Conservation (phyloP, 2,329 filamentous ascomycete species). For the Mariannaea elegans region DNA sequence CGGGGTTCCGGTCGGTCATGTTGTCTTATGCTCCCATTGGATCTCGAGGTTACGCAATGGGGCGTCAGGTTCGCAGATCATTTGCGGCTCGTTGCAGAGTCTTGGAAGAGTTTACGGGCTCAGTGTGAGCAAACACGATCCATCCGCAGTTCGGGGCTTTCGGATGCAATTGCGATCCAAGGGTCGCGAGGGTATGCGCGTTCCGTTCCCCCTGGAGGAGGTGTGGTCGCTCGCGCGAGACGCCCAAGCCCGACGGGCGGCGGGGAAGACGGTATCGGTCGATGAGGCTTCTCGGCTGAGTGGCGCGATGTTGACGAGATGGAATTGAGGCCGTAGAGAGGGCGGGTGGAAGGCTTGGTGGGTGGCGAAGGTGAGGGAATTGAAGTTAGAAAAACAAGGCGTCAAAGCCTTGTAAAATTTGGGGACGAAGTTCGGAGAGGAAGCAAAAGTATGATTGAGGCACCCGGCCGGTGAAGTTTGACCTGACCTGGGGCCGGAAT, state of each 20-base stretch:
- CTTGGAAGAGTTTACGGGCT: constrained; percentile 33
- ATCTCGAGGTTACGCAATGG: constrained; percentile 45
- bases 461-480: constrained; percentile 41
- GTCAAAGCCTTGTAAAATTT: constrained; percentile 17
- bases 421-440: constrained; percentile 22
- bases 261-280: constrained; percentile 11
- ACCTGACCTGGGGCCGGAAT: constrained; percentile 39
- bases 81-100: constrained; percentile 44
- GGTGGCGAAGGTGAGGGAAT: constrained; percentile 12
- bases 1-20: constrained; percentile 47
- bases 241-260: constrained; percentile 12
- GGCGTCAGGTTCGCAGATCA: constrained; percentile 42
- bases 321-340: constrained; percentile 30
- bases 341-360: background rate
- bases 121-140: constrained; percentile 34
- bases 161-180: constrained; percentile 28
- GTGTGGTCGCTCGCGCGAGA: constrained; percentile 22
- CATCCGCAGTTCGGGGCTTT: constrained; percentile 34
- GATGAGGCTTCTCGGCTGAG: constrained; percentile 13
- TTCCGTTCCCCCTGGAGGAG: constrained; percentile 9
- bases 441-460: constrained; percentile 31
- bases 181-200: constrained; percentile 22
- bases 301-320: constrained; percentile 7
- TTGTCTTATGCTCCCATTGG: constrained; percentile 46
- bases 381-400: constrained; percentile 18